Evolutionary conservation across 2,329 filamentous ascomycete genomes (phyloP), one percentile per base, ranked within the genome.

Genomic region (Alternaria infectoria): DNA sequence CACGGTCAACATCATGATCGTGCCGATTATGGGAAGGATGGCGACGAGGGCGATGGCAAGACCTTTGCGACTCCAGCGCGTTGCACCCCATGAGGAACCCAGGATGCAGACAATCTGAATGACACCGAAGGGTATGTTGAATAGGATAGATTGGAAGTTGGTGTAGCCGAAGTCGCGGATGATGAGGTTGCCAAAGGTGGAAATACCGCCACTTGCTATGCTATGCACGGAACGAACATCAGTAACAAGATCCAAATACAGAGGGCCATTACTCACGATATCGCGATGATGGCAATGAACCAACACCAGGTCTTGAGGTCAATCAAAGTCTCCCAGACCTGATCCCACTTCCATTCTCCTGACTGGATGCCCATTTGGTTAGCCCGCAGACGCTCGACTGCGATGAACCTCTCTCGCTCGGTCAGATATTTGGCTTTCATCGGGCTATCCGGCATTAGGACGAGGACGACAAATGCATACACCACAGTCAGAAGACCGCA

Each of bases 291-390:
- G 61, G 87, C 82, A 49, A 90, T 82, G 51, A 89, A 78, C 87
- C 86, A 90, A 0, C 73, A 74, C 79, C 80, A 74, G 7, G 70
- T 73, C 45, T 74, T 73, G n/a, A 71, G 62, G 43, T 74, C 71
- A 6, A 66, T 36, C 10, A 72, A 56, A 7, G 70, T 72, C 47
- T 74, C 71, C 59, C 67, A 64, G 2, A 72, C 63, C 50, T 74
- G 71, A 47, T 95, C 86, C 91, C 91, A 95, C 81, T 93, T 87
- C 92, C 92, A 96, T 0, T 90, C 87, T 49, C 86, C 82, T 72
- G 93, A 91, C 54, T 92, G 89, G 36, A 86, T 84, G 26, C 89
- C 91, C 23, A 72, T 74, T 36, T 72, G 69, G 26, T 73, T 72
- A 2, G 67, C 64, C 6, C 66, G 46, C 6, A 74, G 45, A 19